phyloP scores from a whole-genome alignment of 495 filamentous ascomycete species.

The Annulohypoxylon bovei region DNA sequence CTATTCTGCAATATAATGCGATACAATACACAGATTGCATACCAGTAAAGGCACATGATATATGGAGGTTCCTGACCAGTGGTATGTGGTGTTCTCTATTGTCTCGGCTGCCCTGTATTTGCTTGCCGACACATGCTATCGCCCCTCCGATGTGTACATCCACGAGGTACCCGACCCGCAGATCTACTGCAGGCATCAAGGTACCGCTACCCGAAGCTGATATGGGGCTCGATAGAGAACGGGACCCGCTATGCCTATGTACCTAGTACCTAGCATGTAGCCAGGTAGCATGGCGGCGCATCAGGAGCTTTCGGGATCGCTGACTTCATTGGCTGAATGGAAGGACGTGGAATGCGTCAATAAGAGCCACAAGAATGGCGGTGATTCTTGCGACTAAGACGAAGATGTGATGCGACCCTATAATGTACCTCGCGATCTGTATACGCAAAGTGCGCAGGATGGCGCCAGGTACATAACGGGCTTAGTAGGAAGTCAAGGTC shows the following conservation, averaged over 20 bases:
- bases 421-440: constrained; percentile 16
- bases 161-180: constrained; percentile 3
- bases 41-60: constrained; percentile 2
- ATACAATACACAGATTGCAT: neutral
- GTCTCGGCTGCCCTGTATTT: neutral
- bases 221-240: constrained; percentile 17
- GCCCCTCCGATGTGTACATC: constrained; percentile 15
- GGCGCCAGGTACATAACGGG: constrained; percentile 18
- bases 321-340: constrained; percentile 34
- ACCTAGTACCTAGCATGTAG: too few relatives aligned
- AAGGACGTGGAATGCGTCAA: constrained; percentile 38
- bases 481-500: neutral
- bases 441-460: neutral
- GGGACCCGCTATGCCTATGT: constrained; percentile 17
- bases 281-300: constrained; percentile 18
- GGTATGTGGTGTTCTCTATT: neutral
- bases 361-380: constrained; percentile 25
- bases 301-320: constrained; percentile 13
- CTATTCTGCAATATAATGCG: neutral
- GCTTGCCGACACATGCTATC: constrained; percentile 17
- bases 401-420: constrained; percentile 28
- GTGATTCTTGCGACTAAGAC: constrained; percentile 28
- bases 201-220: constrained; percentile 21
- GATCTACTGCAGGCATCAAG: constrained; percentile 28
- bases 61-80: neutral